Percentiles rank a stretch among this genome's conserved stretches.
Evolutionary conservation across 441 rosid species (phyloP).

Genomic region (Adansonia madagascariensis): DNA sequence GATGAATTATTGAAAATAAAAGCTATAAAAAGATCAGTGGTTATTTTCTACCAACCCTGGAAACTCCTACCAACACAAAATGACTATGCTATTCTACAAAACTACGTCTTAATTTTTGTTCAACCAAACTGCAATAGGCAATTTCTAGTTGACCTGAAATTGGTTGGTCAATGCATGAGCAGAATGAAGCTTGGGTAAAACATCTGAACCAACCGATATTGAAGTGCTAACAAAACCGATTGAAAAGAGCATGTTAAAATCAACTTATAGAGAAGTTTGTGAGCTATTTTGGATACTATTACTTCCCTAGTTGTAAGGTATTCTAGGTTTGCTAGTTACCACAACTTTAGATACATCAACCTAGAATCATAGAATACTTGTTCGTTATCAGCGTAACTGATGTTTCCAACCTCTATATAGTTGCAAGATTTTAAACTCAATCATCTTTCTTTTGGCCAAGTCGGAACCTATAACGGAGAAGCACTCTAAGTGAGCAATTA

Average conservation of each 20-base stretch:
- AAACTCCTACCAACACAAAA: slow-evolving; percentile 2
- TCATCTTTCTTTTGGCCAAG: neutral
- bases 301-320: neutral
- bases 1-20: slow-evolving; percentile 5
- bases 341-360: neutral
- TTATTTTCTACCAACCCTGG: slow-evolving; percentile 4
- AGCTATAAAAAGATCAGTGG: neutral
- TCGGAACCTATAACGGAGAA: neutral
- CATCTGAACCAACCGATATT: neutral
- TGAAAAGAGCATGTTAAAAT: neutral
- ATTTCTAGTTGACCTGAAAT: neutral
- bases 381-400: neutral
- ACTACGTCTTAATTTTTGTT: neutral
- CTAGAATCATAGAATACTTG: neutral
- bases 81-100: slow-evolving; percentile 3
- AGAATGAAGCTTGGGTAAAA: neutral
- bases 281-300: neutral
- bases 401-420: neutral
- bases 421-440: slow-evolving; percentile 1
- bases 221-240: neutral
- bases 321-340: neutral
- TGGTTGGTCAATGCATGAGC: neutral
- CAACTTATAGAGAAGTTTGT: neutral
- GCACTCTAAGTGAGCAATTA: neutral
- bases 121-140: neutral